Base-by-base conservation (phyloP, 208 protist genomes). In the Zelonia costaricensis region DNA sequence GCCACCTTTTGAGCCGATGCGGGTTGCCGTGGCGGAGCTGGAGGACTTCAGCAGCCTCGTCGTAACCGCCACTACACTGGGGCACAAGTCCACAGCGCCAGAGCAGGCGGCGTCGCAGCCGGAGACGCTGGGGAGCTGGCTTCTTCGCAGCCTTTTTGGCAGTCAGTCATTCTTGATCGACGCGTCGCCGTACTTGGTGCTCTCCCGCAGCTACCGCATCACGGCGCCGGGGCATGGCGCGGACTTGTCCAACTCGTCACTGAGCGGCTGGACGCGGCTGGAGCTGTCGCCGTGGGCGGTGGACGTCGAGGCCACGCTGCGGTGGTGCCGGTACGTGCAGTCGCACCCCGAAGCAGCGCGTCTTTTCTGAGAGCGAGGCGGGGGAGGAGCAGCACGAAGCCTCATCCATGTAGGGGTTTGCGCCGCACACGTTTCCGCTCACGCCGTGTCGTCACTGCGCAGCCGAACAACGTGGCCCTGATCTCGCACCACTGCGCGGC, bases 81-180 rank as follows among this genome's bases (percentile, higher is more conserved):
- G 12, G 0, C 36, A 55, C 58, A 27, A 33, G 9, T 22, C 58
- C 12, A 27, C 23, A 39, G 35, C 1, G n/a, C 15, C 12, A 22
- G 10, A 7, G 13, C 39, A 18, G 42, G 15, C 4, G 52, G n/a
- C 30, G 13, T 20, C n/a, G 46, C 9, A 18, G 16, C 53, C 42
- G 25, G 22, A 47, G 6, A 57, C 48, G 36, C 44, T 65, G 46
- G 46, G 38, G 1, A 22, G 56, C 33, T 40, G 59, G 38, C 39
- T 57, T n/a, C 48, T 65, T 23, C 48, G 42, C n/a, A 43, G 62
- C 9, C 44, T 69, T 15, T 59, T 69, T 33, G 62, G 62, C 13
- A 38, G 53, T 9, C 53, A 35, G 16, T 44, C 53, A 5, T 49
- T 42, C 6, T 23, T 61, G 0, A 33, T 61, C 8, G 36, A 23